Base-by-base conservation (phyloP, 2,329 filamentous ascomycete species). In the Parastagonospora avenae region DNA sequence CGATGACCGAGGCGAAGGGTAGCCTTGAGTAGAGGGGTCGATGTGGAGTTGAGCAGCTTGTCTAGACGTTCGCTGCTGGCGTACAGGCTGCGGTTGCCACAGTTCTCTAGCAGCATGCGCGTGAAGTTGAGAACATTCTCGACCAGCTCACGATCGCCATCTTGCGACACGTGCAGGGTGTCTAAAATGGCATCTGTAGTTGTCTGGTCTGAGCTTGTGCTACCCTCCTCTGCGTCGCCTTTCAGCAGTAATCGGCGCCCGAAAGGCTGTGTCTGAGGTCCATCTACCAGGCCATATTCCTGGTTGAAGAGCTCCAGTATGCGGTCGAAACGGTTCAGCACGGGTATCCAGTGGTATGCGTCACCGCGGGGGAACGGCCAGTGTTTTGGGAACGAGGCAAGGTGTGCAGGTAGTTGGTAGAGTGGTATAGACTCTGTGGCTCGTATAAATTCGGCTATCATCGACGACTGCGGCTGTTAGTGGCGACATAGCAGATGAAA, bases 301-400 rank as follows among this genome's bases (percentile, higher is more conserved):
- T 84, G 81, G 73, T 87, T 91, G 72, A 96, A 92, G 33, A 85
- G 80, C 64, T 96, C 91, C 35, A 99, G 79, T 58, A 97, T 86
- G 67, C 84, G 85, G 75, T 99, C 94, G 74, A 99, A 97, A 50
- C 92, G 88, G 74, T 99, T 96, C 53, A 99, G 78, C 19, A 96
- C 83, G 27, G 90, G 88, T 61, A 99, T 97, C 95, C 95, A 99
- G 80, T 99, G 93, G 72, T 97, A 97, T 28, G 97, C 80, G 73
- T 99, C 94, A 54, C 94, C 95, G 72, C 93, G 86, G 33, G 93
- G 93, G 68, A 97, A 96, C 2, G 92, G 92, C 94, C 94, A 99
- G 82, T 88, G 82, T 59, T 87, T 87, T 51, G 93, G 92, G 71
- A 97, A 97, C 48, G 83, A 84, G 64, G 82, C 81, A 59, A 99